A percentile compares a stretch with the other conserved stretches of the same genome.
Conservation (phyloP, 202 grass and related monocot species). For the Schoenoplectus tabernaemontani region DNA sequence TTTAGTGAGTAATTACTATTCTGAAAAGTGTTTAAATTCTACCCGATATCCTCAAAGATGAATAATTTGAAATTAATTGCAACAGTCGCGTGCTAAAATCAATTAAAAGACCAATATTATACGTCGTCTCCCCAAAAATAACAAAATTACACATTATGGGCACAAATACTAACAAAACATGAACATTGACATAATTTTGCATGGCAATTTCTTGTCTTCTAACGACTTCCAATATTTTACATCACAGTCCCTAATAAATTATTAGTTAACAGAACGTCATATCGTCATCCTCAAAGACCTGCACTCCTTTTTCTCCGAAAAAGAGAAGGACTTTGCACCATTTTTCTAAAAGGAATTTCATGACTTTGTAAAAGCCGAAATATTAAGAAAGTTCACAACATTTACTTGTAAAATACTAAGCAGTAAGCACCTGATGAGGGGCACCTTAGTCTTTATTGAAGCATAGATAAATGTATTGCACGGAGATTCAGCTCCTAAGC, state of each 20-base stretch:
- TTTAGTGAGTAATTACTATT: neutral
- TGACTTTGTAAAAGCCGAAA: neutral
- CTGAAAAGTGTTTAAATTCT: neutral
- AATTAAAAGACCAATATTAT: too few relatives aligned
- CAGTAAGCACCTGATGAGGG: neutral
- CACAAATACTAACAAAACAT: neutral
- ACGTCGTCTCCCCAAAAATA: too few relatives aligned
- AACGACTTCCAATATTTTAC: neutral
- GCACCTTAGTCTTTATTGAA: conserved; percentile 9
- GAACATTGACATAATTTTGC: neutral
- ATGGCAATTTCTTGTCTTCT: neutral
- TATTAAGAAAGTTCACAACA: neutral
- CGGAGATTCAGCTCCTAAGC: conserved; percentile 16
- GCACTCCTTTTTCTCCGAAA: neutral
- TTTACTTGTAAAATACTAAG: neutral
- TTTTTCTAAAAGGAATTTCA: neutral
- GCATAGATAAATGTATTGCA: conserved; percentile 10
- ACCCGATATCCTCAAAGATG: neutral
- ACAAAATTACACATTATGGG: too few relatives aligned
- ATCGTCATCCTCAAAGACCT: neutral
- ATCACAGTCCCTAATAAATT: neutral
- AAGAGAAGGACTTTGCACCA: neutral
- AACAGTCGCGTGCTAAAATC: neutral
- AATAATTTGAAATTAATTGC: neutral
- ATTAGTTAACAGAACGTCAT: neutral